Percentiles rank a stretch among this genome's conserved stretches.
Evolutionary conservation across 1,139 yeast species (phyloP).

Genomic region (Blastobotrys apis): DNA sequence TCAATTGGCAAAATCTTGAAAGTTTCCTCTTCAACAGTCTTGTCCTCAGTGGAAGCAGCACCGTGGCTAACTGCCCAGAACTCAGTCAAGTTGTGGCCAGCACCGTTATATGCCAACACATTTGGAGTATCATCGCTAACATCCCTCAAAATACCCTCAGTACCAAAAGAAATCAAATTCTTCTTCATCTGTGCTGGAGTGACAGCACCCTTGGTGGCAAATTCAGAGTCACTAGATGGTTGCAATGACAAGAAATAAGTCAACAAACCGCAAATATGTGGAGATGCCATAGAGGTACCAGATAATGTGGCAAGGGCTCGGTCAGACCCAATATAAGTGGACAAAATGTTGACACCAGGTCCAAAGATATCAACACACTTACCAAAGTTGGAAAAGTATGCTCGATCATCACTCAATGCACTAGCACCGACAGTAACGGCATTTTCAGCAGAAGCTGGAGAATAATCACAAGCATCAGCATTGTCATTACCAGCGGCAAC

Average conservation of each 20-base stretch:
- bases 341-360: constrained; percentile 50
- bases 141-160: constrained; percentile 62
- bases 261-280: constrained; percentile 85
- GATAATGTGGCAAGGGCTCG: constrained; percentile 84
- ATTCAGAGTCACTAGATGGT: constrained; percentile 79
- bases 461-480: constrained; percentile 56
- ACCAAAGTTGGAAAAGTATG: constrained; percentile 62
- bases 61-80: constrained; percentile 50
- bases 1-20: constrained; percentile 27
- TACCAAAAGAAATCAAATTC: constrained; percentile 76
- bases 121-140: constrained; percentile 85
- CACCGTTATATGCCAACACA: constrained; percentile 88
- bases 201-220: constrained; percentile 52
- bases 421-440: constrained; percentile 63
- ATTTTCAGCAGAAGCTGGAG: constrained; percentile 57
- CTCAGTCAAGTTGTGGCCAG: constrained; percentile 68
- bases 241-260: constrained; percentile 87
- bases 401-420: constrained; percentile 46
- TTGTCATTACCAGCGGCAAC: constrained; percentile 68
- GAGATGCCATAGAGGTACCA: constrained; percentile 99
- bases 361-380: constrained; percentile 63
- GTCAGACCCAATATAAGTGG: constrained; percentile 76
- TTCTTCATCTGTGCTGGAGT: constrained; percentile 87
- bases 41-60: constrained; percentile 7
- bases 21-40: constrained; percentile 16